A percentile compares a stretch with the other conserved stretches of the same genome.
These are phyloP conservation scores for Erodium moschatum DNA, from an alignment of 441 rosid genomes.

Conservation along the genomic window DNA sequence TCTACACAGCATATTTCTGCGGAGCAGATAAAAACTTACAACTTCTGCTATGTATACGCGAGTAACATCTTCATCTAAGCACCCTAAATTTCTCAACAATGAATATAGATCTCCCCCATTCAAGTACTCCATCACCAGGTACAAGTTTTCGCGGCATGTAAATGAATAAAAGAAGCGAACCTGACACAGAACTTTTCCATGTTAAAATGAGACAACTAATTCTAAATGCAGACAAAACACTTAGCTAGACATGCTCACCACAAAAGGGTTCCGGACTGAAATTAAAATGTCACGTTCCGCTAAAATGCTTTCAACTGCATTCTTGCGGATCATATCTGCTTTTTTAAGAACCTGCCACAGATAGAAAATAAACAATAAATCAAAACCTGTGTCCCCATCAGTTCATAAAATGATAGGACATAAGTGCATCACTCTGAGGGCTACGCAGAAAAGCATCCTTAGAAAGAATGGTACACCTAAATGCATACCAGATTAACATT, in stretches of 20 bases:
- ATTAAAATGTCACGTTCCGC: slow-evolving; percentile 98
- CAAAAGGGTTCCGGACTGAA: slow-evolving; percentile 97
- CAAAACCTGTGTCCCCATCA: neutral
- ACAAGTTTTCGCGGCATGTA: slow-evolving; percentile 94
- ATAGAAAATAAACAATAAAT: slow-evolving; percentile 20
- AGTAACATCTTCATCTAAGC: slow-evolving; percentile 95
- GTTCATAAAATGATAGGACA: neutral
- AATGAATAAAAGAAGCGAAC: slow-evolving; percentile 99
- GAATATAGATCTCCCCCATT: slow-evolving; percentile 98
- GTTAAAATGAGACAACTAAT: slow-evolving; percentile 24
- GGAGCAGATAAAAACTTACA: slow-evolving; percentile 40
- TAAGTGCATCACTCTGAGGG: neutral
- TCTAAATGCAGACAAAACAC: slow-evolving; percentile 21
- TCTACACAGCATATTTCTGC: neutral
- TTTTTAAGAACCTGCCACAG: slow-evolving; percentile 75
- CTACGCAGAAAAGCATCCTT: neutral
- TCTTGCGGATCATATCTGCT: slow-evolving; percentile 96
- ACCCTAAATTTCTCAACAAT: slow-evolving; percentile 85
- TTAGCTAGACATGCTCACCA: slow-evolving; percentile 66
- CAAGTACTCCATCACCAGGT: slow-evolving; percentile 98
- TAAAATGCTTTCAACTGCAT: slow-evolving; percentile 97
- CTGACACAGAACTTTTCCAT: slow-evolving; percentile 37
- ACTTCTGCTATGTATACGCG: slow-evolving; percentile 98
- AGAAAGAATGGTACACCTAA: neutral
- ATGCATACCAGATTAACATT: neutral